phyloP scores from a whole-genome alignment of 257 asterid genomes.

The Fraxinus cuspidata region DNA sequence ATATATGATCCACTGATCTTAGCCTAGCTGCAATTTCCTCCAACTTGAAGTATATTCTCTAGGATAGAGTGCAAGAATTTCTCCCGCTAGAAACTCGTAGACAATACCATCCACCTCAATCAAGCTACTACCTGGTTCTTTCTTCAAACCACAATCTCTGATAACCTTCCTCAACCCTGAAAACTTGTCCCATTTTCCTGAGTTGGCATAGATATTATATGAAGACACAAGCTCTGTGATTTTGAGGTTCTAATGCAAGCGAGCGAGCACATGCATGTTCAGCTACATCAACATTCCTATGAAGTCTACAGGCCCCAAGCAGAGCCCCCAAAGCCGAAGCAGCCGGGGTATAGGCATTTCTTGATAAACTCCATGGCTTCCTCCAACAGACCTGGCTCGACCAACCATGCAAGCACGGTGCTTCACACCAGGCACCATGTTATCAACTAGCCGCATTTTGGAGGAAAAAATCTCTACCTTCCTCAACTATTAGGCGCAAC shows the following conservation, averaged over 20 bases:
- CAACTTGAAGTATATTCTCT: constrained; percentile 57
- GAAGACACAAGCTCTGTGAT: constrained; percentile 68
- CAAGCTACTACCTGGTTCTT: constrained; percentile 84
- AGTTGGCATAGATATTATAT: constrained; percentile 66
- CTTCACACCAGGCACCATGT: constrained; percentile 49
- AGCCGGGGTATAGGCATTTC: constrained; percentile 60
- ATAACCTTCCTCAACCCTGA: constrained; percentile 56
- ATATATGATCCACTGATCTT: constrained; percentile 47
- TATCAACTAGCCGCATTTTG: constrained; percentile 57
- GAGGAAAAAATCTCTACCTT: constrained; percentile 48
- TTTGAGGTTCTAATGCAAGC: constrained; percentile 68
- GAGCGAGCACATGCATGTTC: constrained; percentile 52
- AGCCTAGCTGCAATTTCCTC: constrained; percentile 56
- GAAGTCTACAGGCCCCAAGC: constrained; percentile 72
- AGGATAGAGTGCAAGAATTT: constrained; percentile 52
- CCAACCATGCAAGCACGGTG: constrained; percentile 72
- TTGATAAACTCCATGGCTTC: constrained; percentile 56
- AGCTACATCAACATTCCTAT: constrained; percentile 55
- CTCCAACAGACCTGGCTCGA: constrained; percentile 66
- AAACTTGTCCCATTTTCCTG: constrained; percentile 68
- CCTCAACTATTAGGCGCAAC: constrained; percentile 70
- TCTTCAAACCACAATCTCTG: constrained; percentile 68
- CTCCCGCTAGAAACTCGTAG: constrained; percentile 70
- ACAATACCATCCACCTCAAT: constrained; percentile 66
- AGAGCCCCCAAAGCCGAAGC: constrained; percentile 79